Evolutionary conservation across 306 rosid species (phyloP).

Genomic region (Acacia melanoxylon): DNA sequence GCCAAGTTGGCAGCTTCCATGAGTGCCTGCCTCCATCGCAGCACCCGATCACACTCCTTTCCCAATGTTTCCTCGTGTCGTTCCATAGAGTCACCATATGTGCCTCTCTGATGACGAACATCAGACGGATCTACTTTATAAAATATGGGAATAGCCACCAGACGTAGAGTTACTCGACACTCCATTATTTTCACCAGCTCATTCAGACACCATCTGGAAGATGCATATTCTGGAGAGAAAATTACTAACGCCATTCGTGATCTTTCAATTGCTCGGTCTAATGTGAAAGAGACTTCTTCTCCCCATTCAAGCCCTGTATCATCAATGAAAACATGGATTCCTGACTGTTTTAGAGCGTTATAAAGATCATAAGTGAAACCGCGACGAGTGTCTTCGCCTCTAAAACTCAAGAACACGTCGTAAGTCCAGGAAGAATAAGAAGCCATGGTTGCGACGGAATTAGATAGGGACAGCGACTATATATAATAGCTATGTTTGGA

Average conservation of each 20-base stretch:
- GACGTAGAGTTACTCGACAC: too few relatives aligned
- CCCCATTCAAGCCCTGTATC: constrained; percentile 9
- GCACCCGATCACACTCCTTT: too few relatives aligned
- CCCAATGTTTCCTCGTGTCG: too few relatives aligned
- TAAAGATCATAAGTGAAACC: background rate
- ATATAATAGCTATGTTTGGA: too few relatives aligned
- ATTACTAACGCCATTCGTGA: constrained; percentile 14
- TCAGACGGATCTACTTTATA: too few relatives aligned
- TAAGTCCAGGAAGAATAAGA: background rate
- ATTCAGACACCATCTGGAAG: constrained; percentile 24
- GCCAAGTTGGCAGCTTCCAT: background rate
- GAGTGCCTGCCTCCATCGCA: background rate
- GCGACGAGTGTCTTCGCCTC: background rate
- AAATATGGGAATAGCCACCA: too few relatives aligned
- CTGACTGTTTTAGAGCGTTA: constrained; percentile 7
- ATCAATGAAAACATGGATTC: constrained; percentile 6
- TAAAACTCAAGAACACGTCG: constrained; percentile 15
- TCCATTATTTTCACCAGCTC: too few relatives aligned
- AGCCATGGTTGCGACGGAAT: background rate
- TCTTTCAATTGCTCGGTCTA: background rate
- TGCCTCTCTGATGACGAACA: background rate
- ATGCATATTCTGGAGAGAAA: background rate
- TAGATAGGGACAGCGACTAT: too few relatives aligned
- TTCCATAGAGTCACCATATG: background rate
- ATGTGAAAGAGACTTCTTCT: background rate